A percentile compares a stretch with the other conserved stretches of the same genome.
These are phyloP conservation scores for Globisporangium alternatum DNA, from an alignment of 352 stramenopile genomes.

Conservation along the genomic window DNA sequence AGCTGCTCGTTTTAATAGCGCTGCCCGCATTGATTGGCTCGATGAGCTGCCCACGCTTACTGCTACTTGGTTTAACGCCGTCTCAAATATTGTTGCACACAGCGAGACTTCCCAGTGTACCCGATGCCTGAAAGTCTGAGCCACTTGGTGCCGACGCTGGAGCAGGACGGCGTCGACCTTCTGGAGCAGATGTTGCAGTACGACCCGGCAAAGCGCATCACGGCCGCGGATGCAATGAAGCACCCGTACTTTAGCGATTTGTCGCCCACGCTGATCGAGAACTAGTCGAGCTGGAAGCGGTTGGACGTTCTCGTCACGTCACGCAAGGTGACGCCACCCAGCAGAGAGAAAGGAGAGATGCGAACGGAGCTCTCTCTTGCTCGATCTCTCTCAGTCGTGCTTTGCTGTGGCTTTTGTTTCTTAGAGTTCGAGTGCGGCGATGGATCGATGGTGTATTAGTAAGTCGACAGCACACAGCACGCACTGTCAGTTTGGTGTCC, in stretches of 20 bases:
- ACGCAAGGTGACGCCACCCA: background rate
- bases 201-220: constrained; percentile 90
- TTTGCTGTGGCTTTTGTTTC: constrained; percentile 11
- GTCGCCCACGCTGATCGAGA: constrained; percentile 65
- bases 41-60: background rate
- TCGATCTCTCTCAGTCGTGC: background rate
- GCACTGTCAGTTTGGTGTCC: background rate
- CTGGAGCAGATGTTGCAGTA: constrained; percentile 90
- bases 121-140: constrained; percentile 81
- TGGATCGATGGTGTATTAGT: constrained; percentile 7
- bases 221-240: constrained; percentile 92
- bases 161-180: constrained; percentile 90
- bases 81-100: background rate
- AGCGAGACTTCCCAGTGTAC: constrained; percentile 93
- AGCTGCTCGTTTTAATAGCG: background rate
- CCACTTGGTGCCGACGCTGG: constrained; percentile 90
- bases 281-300: constrained; percentile 24
- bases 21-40: constrained; percentile 1
- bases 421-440: constrained; percentile 7
- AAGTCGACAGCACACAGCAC: constrained; percentile 9
- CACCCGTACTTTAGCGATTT: constrained; percentile 97
- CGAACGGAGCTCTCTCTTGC: constrained; percentile 5
- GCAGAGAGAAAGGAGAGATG: constrained; percentile 3
- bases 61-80: background rate
- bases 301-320: background rate